These are phyloP conservation scores for Aspergillus bombycis DNA, from an alignment of 2,329 filamentous ascomycete species.

Conservation along the genomic window DNA sequence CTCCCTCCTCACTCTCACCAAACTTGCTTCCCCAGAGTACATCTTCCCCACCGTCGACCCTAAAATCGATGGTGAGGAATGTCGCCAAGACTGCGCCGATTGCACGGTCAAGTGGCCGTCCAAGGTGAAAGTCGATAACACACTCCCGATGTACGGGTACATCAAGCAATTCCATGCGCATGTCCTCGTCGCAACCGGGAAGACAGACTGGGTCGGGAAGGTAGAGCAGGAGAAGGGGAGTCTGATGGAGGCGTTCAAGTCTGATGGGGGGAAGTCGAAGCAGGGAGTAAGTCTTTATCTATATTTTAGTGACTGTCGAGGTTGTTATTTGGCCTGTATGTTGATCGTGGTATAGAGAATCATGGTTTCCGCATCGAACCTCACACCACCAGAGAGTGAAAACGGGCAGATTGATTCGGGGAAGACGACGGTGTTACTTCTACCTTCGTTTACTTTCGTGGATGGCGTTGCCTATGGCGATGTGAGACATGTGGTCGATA, in stretches of 20 bases:
- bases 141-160: slow-evolving; percentile 34
- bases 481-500: slow-evolving; percentile 68
- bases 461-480: slow-evolving; percentile 70
- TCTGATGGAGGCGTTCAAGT: slow-evolving; percentile 52
- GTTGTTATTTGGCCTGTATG: too few relatives aligned
- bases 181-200: slow-evolving; percentile 42
- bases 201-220: slow-evolving; percentile 41
- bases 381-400: slow-evolving; percentile 22
- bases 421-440: slow-evolving; percentile 73
- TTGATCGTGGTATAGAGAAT: slow-evolving; percentile 13
- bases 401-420: slow-evolving; percentile 5
- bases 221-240: slow-evolving; percentile 47
- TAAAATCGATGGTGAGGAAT: slow-evolving; percentile 38
- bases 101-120: slow-evolving; percentile 40
- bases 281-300: slow-evolving; percentile 63
- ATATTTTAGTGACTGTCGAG: too few relatives aligned
- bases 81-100: slow-evolving; percentile 39
- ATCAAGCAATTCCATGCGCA: slow-evolving; percentile 41
- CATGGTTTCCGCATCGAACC: slow-evolving; percentile 42
- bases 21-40: slow-evolving; percentile 29
- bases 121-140: slow-evolving; percentile 39
- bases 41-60: slow-evolving; percentile 41
- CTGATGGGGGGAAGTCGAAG: slow-evolving; percentile 58
- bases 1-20: slow-evolving; percentile 32
- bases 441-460: slow-evolving; percentile 79